Evolutionary conservation across 148 eudicot species (phyloP), one percentile per base, ranked within the genome.

Genomic region (Rhododendron molle): DNA sequence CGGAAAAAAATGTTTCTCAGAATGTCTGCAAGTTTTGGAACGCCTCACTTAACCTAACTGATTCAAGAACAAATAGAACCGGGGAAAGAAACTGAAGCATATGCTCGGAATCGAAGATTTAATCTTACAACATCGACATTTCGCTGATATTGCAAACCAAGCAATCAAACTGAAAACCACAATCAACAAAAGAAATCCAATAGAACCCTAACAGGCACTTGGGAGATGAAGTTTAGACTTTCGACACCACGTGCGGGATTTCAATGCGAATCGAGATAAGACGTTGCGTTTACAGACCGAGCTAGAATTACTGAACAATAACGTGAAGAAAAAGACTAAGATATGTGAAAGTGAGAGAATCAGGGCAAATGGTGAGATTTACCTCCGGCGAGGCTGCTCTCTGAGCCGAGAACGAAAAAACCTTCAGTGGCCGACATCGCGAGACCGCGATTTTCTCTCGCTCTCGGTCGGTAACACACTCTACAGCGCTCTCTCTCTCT

Each of bases 391-490:
- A 44, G 44, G 47, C 23, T 73, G 86, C 43, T 85, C 74, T 82
- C 80, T 15, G 85, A 14, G 38, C 67, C 80, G 28, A 88, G 85
- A 82, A 88, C 81, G 26, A 76, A 54, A 67, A 85, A 82, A 47
- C 80, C 85, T 38, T 88, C 85, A 54, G 73, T 21, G 50, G 62
- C 76, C 89, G 87, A 60, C 89, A 77, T 81, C 85, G 67, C 52
- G 52, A 54, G 26, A 74, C 43, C 78, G 4, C 46, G 7, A 32
- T 30, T 15, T 32, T 52, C 32, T 44, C 50, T 44, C 43, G 10
- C 81, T 77, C 78, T 12, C 13, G 13, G 62, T 34, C 49, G 34
- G 14, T 20, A 9, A 47, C 46, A 3, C 47, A 12, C 49, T 21
- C 30, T 0, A 12, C 52, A 21, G 15, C 28, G 4, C 21, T 3